Evolutionary conservation across 805 yeast species (phyloP).

Genomic region (Maudiozyma serrabonitensis): DNA sequence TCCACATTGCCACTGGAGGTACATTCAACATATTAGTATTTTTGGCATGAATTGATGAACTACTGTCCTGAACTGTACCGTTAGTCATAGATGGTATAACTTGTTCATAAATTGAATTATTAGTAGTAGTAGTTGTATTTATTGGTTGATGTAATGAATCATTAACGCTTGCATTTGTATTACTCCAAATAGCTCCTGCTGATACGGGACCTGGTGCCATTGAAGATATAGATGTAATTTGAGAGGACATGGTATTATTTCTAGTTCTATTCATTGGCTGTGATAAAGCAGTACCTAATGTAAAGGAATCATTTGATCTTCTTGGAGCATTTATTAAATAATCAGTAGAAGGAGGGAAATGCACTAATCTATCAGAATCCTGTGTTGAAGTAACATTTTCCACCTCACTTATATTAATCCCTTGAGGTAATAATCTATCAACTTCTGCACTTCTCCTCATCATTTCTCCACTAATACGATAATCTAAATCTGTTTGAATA

Average conservation of each 20-base stretch:
- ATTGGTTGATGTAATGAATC: slow-evolving; percentile 9
- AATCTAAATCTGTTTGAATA: slow-evolving; percentile 12
- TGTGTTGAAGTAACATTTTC: slow-evolving; percentile 24
- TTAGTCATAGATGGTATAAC: slow-evolving; percentile 12
- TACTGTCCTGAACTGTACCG: background rate
- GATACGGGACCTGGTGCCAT: slow-evolving; percentile 13
- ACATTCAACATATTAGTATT: slow-evolving; percentile 3
- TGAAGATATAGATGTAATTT: slow-evolving; percentile 28
- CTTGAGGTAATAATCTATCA: slow-evolving; percentile 8
- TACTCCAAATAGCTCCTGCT: slow-evolving; percentile 22
- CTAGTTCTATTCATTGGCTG: slow-evolving; percentile 25
- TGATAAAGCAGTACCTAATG: slow-evolving; percentile 11
- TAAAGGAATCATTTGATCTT: slow-evolving; percentile 25
- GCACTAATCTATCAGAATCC: slow-evolving; percentile 18
- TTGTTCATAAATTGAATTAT: slow-evolving; percentile 8
- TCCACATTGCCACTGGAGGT: slow-evolving; percentile 6
- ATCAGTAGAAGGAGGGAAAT: slow-evolving; percentile 22
- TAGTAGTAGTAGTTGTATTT: background rate
- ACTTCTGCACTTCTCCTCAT: slow-evolving; percentile 4
- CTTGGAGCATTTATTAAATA: slow-evolving; percentile 21
- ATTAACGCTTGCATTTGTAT: slow-evolving; percentile 12
- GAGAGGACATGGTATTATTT: slow-evolving; percentile 28
- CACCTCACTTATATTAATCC: slow-evolving; percentile 10
- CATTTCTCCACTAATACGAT: slow-evolving; percentile 6
- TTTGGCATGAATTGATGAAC: background rate